phyloP scores from a whole-genome alignment of 2,329 filamentous ascomycete species.

The Ascochyta koolunga region DNA sequence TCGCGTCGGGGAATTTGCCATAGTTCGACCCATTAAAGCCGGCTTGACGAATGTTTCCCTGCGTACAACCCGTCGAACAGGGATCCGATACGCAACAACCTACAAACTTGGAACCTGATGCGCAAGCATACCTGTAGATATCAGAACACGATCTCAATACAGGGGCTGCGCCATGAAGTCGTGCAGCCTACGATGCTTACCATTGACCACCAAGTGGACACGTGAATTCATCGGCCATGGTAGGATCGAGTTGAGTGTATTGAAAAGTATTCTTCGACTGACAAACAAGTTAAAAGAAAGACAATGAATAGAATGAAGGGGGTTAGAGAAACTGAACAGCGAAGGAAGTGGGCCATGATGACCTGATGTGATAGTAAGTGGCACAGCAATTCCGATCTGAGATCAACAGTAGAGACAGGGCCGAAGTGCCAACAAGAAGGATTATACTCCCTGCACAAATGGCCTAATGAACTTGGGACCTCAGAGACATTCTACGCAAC shows the following conservation, averaged over 20 bases:
- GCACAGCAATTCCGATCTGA: slow-evolving; percentile 11
- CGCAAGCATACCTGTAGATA: slow-evolving; percentile 31
- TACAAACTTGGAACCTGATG: slow-evolving; percentile 42
- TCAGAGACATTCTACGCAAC: slow-evolving; percentile 4
- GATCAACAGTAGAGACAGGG: slow-evolving; percentile 6
- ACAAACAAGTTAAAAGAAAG: slow-evolving; percentile 10
- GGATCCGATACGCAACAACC: slow-evolving; percentile 50
- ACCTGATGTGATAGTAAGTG: slow-evolving; percentile 13
- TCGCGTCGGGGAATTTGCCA: slow-evolving; percentile 41
- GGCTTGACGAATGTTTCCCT: slow-evolving; percentile 39
- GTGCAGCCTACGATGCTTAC: slow-evolving; percentile 13
- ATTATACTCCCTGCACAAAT: slow-evolving; percentile 12
- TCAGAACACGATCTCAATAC: slow-evolving; percentile 9
- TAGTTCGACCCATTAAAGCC: slow-evolving; percentile 43
- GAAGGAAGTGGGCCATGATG: slow-evolving; percentile 11
- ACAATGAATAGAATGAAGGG: slow-evolving; percentile 9
- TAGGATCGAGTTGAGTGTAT: slow-evolving; percentile 12
- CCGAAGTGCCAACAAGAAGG: slow-evolving; percentile 3
- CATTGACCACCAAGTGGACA: slow-evolving; percentile 32
- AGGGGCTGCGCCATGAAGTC: background rate
- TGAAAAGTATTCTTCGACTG: slow-evolving; percentile 6
- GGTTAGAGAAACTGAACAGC: slow-evolving; percentile 11
- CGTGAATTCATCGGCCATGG: slow-evolving; percentile 22
- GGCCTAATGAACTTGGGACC: slow-evolving; percentile 1
- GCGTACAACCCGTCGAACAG: slow-evolving; percentile 47